Base-by-base conservation (phyloP, 108 stramenopile genomes). In the Pseudonitzschia pungens region DNA sequence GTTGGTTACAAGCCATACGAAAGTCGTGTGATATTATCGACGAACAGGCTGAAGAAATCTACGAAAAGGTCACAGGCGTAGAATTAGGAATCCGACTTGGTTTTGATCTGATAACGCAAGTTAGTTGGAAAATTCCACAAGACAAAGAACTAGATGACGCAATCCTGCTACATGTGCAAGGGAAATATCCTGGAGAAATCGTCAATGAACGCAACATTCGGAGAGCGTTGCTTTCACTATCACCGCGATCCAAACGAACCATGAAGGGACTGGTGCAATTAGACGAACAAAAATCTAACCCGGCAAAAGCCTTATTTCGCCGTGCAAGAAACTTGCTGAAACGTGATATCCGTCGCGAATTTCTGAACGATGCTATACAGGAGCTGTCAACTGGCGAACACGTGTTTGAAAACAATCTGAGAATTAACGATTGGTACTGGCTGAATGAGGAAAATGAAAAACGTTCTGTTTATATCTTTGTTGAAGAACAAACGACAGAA, bases 191-290 rank as follows among this genome's bases (percentile, higher is more conserved):
- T 29, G 70, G 75, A 28, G 55, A 51, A 41, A 28, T 33, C 21
- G 71, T 72, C 3, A 52, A 18, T 28, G 51, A 74, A 50, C 32
- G 69, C n/a, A 43, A 70, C 11, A 68, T 81, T 64, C 70, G 73
- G 1, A 40, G 43, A 48, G 81, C 81, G 1, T 27, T 81, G 36
- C 32, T 43, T 5, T 62, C 74, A 52, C 60, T 54, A 31, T 74
- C 76, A 14, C 81, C 81, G 24, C 57, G 81, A 59, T 72, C 74
- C 72, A 77, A 77, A 26, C 66, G 77, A 22, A 81, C 81, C n/a
- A 54, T 81, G 63, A 68, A 74, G n/a, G 77, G 74, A 51, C 58
- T 81, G n/a, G 52, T 60, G 10, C 20, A 33, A 8, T n/a, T 33
- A 14, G 32, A 40, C 4, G 28, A 33, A 31, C 11, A 40, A 33